Evolutionary conservation across 164 flowering plant genomes (phyloP).

Genomic region (Nymphaea thermarum): DNA sequence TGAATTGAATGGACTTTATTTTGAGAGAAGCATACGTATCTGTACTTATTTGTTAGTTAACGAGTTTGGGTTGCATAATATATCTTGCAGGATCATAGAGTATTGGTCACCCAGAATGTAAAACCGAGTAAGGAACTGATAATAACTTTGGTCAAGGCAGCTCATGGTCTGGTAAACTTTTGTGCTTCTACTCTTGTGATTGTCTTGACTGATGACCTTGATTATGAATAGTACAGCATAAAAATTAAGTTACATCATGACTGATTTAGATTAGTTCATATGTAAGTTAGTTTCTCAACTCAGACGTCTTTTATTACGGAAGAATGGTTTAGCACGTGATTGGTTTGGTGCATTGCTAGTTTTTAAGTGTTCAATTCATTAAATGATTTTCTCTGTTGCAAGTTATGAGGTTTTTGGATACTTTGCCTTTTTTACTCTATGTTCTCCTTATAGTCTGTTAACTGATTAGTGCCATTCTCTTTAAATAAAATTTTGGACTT

Average conservation of each 20-base stretch:
- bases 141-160: constrained; percentile 60
- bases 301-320: no score
- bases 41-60: background rate
- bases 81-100: constrained; percentile 57
- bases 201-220: background rate
- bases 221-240: background rate
- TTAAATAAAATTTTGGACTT: no score
- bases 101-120: constrained; percentile 61
- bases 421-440: no score
- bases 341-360: no score
- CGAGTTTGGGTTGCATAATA: background rate
- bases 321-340: no score
- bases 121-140: constrained; percentile 70
- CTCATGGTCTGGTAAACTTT: constrained; percentile 60
- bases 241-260: no score
- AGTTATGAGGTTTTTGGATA: no score
- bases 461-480: no score
- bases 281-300: background rate
- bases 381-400: no score
- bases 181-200: background rate
- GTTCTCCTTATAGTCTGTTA: no score
- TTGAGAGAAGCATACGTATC: background rate
- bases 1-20: background rate
- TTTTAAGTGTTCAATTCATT: no score
- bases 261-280: background rate